These are phyloP conservation scores for Cladophialophora immunda DNA, from an alignment of 2,329 filamentous ascomycete species.

Conservation along the genomic window DNA sequence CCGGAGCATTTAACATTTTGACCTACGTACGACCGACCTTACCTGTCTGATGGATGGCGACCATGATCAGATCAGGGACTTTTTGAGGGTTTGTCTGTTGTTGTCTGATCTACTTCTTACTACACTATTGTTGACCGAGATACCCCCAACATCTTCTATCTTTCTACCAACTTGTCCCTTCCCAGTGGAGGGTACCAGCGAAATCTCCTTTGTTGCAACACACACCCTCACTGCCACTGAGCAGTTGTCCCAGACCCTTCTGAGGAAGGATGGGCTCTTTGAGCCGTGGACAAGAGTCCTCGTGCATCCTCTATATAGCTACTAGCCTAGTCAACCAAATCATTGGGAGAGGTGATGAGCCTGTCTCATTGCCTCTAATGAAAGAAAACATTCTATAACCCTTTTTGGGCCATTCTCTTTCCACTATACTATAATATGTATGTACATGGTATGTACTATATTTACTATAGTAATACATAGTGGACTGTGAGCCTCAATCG, in stretches of 20 bases:
- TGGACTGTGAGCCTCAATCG: no score
- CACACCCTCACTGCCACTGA: conserved; percentile 15
- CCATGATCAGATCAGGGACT: background rate
- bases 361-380: background rate
- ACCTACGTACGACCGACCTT: background rate
- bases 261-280: conserved; percentile 18
- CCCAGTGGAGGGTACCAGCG: background rate
- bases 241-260: conserved; percentile 22
- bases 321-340: background rate
- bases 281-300: conserved; percentile 29
- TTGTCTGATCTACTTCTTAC: background rate
- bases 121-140: conserved; percentile 11
- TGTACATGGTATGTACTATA: no score
- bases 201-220: conserved; percentile 9
- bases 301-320: conserved; percentile 23
- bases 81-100: conserved; percentile 13
- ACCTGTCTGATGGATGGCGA: background rate
- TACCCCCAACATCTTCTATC: conserved; percentile 15
- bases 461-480: no score
- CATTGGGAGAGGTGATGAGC: background rate
- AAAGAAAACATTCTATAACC: background rate
- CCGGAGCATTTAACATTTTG: conserved; percentile 14
- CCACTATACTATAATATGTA: no score
- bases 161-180: background rate
- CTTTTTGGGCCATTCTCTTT: background rate